phyloP scores from a whole-genome alignment of 2,329 filamentous ascomycete species.

The Metarhizium humberi region DNA sequence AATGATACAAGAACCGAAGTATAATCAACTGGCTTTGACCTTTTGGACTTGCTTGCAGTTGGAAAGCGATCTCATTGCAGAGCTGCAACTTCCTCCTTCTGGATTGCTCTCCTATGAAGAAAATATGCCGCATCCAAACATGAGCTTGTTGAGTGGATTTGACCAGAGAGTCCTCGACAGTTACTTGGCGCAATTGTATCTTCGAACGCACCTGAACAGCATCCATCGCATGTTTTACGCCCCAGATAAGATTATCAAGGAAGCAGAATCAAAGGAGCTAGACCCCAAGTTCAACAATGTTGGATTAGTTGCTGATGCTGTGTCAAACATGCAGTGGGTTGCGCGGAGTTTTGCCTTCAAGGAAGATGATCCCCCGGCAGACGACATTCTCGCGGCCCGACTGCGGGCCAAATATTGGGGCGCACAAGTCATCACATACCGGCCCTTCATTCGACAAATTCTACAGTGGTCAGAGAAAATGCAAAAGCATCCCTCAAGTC shows the following conservation, averaged over 20 bases:
- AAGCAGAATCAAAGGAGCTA: constrained; percentile 14
- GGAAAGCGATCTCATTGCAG: constrained; percentile 89
- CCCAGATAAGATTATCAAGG: constrained; percentile 26
- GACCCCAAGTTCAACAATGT: constrained; percentile 35
- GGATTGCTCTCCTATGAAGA: constrained; percentile 53
- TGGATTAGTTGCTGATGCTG: constrained; percentile 32
- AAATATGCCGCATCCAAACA: constrained; percentile 58
- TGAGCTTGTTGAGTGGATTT: constrained; percentile 33
- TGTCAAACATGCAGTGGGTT: constrained; percentile 36
- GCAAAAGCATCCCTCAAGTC: constrained; percentile 23
- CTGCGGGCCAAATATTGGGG: constrained; percentile 93
- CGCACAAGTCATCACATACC: constrained; percentile 78
- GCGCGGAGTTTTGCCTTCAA: constrained; percentile 45
- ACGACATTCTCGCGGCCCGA: constrained; percentile 71
- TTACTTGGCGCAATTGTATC: constrained; percentile 54
- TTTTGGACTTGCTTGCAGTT: constrained; percentile 94
- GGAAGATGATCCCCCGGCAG: constrained; percentile 60
- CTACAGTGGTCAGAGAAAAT: constrained; percentile 36
- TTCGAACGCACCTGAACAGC: constrained; percentile 55
- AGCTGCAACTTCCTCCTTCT: constrained; percentile 58
- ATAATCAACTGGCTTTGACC: constrained; percentile 61
- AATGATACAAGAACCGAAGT: constrained; percentile 32
- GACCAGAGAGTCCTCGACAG: constrained; percentile 42
- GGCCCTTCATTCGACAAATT: constrained; percentile 59
- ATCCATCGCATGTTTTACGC: constrained; percentile 51